Conservation (phyloP, 2,329 filamentous ascomycete genomes). For the Aspergillus udagawae region DNA sequence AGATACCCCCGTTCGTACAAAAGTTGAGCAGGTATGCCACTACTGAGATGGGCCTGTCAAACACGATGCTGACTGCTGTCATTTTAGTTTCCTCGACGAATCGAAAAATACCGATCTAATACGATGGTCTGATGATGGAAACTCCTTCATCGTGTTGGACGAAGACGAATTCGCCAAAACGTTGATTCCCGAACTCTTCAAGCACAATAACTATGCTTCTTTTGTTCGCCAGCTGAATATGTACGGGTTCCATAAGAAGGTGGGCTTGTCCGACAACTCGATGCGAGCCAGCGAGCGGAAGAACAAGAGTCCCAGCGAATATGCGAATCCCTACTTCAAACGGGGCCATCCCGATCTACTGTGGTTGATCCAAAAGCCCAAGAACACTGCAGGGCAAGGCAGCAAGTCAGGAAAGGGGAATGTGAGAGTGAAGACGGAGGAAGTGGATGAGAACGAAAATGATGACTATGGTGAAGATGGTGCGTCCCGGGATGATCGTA, state of each 20-base stretch:
- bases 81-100: constrained; percentile 79
- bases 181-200: constrained; percentile 70
- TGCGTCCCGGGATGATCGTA: constrained; percentile 30
- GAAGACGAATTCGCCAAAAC: constrained; percentile 83
- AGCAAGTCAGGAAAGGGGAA: constrained; percentile 49
- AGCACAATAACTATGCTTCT: constrained; percentile 75
- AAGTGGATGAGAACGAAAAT: constrained; percentile 61
- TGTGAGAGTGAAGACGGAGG: constrained; percentile 48
- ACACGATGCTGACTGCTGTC: constrained; percentile 7
- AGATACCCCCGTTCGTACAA: constrained; percentile 96
- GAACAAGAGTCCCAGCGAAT: constrained; percentile 97
- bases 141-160: constrained; percentile 93
- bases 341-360: constrained; percentile 86
- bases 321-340: constrained; percentile 94
- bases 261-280: constrained; percentile 90
- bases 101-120: constrained; percentile 92
- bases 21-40: constrained; percentile 84
- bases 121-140: constrained; percentile 92
- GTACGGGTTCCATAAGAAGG: constrained; percentile 66
- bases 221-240: constrained; percentile 69
- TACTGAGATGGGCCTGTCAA: not conserved
- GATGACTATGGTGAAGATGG: constrained; percentile 51
- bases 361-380: constrained; percentile 96
- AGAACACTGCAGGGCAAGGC: constrained; percentile 58
- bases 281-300: constrained; percentile 97